Evolutionary conservation across 768 basidiomycete species (phyloP), one percentile per base, ranked within the genome.

Genomic region (Cyclocybe cylindracea): DNA sequence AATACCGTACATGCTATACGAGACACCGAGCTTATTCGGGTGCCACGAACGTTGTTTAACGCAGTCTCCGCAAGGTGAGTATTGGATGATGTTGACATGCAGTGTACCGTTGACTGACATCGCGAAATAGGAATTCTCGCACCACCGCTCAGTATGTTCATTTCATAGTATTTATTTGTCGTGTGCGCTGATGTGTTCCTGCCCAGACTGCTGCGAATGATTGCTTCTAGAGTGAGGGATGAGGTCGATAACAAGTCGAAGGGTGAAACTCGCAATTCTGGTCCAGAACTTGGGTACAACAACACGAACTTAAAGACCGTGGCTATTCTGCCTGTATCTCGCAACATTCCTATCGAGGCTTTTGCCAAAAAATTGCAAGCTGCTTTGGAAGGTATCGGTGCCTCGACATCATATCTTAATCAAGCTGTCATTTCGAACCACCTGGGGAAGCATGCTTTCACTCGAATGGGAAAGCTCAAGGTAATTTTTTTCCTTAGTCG

Each of bases 21-120:
- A 61, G 97, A 99, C 65, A 94, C 94, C 0, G 97, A 99, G 67
- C 78, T 99, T 10, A 96, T 96, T 29, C 78, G 96, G 29, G 97
- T 99, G 90, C 97, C 97, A 1, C 86, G 91, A 62, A 97, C 97
- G 0, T 77, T 99, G 8, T 99, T 98, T 77, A 98, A 98, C 67
- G 97, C 97, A 1, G 96, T 98, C 52, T 93, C 91, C 39, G 87
- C 89, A 9, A 76, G 90, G 89, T 88, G 53, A 38, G 11, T 19
- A 14, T 42, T 29, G 10, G 29, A 19, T 36, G 34, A 4, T 31
- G 33, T 8, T 18, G 10, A 44, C 31, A 46, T 44, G 18, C 13
- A n/a, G 43, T 31, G 53, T 35, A 57, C 50, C 18, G 29, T 31
- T 24, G 19, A 40, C 16, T 44, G 14, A 32, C 3, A 48, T 11